Evolutionary conservation across 768 basidiomycete species (phyloP).

Genomic region (Mycena polygramma): DNA sequence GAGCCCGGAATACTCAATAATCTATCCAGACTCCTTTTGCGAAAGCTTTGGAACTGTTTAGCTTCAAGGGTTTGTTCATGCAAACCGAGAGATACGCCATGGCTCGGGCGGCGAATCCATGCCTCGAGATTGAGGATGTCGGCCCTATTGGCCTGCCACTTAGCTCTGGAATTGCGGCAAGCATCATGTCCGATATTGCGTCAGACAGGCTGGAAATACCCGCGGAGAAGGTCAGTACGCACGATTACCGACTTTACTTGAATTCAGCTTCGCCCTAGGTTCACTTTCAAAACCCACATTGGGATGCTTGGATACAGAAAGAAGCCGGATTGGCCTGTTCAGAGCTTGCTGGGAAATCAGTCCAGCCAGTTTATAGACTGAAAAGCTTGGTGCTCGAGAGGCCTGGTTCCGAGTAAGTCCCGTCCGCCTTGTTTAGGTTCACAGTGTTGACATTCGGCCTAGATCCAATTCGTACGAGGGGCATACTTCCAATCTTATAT

Average conservation of each 20-base stretch:
- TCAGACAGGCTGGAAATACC: neutral
- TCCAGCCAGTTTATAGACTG: neutral
- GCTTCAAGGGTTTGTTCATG: slow-evolving; percentile 9
- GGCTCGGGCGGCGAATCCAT: slow-evolving; percentile 15
- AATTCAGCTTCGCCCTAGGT: neutral
- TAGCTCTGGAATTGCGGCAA: neutral
- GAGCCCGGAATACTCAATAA: neutral
- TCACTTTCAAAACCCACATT: slow-evolving; percentile 11
- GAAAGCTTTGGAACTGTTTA: slow-evolving; percentile 1
- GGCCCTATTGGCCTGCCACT: slow-evolving; percentile 14
- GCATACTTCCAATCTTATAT: too few species aligned
- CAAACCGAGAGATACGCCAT: slow-evolving; percentile 12
- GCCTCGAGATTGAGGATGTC: slow-evolving; percentile 12
- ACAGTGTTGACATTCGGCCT: neutral
- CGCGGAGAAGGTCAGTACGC: neutral
- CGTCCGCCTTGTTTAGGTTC: neutral
- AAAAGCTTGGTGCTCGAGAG: slow-evolving; percentile 7
- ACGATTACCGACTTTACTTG: neutral
- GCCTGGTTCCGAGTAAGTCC: neutral
- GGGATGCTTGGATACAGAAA: slow-evolving; percentile 13
- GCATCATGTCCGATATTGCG: neutral
- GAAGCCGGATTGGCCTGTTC: neutral
- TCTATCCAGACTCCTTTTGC: neutral
- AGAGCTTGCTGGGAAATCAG: neutral
- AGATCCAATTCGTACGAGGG: neutral